phyloP scores from a whole-genome alignment of 106 monocot genomes.

The Chionographis japonica region DNA sequence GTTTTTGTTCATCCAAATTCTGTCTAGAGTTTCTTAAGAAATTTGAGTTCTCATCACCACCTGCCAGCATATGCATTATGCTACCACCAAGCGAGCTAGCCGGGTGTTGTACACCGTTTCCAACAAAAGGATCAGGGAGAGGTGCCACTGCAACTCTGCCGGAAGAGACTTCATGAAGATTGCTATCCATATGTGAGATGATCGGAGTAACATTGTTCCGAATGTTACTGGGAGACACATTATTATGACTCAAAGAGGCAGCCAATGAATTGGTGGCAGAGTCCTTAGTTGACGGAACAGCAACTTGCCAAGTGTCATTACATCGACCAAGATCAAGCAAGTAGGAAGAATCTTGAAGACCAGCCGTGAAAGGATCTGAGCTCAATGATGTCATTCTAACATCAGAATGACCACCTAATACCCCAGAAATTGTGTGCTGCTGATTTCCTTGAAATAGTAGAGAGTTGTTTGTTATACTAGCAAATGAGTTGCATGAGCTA shows the following conservation, averaged over 20 bases:
- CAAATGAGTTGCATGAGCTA: conserved; percentile 16
- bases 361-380: conserved; percentile 21
- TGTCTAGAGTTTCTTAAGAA: conserved; percentile 10
- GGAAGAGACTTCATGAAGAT: conserved; percentile 6
- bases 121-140: conserved; percentile 9
- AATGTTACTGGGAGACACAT: conserved; percentile 4
- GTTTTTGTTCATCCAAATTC: conserved; percentile 11
- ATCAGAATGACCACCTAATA: conserved; percentile 14
- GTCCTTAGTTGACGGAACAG: conserved; percentile 16
- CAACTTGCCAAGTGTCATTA: conserved; percentile 29
- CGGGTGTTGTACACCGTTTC: conserved; percentile 13
- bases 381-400: conserved; percentile 8
- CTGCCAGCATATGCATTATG: conserved; percentile 1
- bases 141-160: not conserved
- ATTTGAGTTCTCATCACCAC: conserved; percentile 10
- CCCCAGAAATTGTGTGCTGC: conserved; percentile 13
- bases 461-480: conserved; percentile 9
- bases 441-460: conserved; percentile 15
- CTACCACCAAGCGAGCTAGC: conserved; percentile 12
- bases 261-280: not conserved
- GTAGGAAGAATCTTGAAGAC: conserved; percentile 12
- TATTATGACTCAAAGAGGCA: conserved; percentile 1
- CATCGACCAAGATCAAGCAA: conserved; percentile 30
- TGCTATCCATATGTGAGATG: conserved; percentile 6
- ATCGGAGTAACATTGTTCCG: conserved; percentile 1